Evolutionary conservation across 768 basidiomycete genomes (phyloP), one percentile per base, ranked within the genome.

Genomic region (Suillus subalutaceus): DNA sequence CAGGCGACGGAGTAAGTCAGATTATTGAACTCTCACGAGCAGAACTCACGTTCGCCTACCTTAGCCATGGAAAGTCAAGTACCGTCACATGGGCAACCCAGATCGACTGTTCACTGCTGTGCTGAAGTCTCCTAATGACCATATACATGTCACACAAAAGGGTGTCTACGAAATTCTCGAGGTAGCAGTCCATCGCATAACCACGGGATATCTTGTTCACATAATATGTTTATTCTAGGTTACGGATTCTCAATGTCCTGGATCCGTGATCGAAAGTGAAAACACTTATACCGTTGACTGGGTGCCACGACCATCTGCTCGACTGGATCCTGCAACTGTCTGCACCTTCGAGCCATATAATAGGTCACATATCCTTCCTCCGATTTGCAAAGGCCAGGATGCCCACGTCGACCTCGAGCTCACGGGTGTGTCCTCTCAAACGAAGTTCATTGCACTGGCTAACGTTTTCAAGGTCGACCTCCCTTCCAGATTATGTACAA

Each of bases 401-500:
- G 91, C 90, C 66, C 87, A 94, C 72, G 91, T 95, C 61, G 93
- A 94, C 67, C 82, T 98, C n/a, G 89, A 91, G 23, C 80, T 98
- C 56, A 85, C 84, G 63, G 94, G 94, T 90, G 64, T 43, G 81
- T 72, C 23, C 18, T 52, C 48, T 43, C 37, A 55, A 10, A 4
- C 63, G 38, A n/a, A 1, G 12, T n/a, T 44, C 2, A 37, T 57
- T 37, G 48, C 20, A 48, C 30, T 62, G 52, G 37, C 41, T 59
- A 67, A 59, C 16, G 32, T 58, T 60, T 30, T 15, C 40, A 71
- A 92, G 96, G 96, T 61, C 88, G 89, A 26, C 89, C 94, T n/a
- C 96, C 96, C 0, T 98, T 96, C 85, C 90, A 97, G 74, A 89
- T 97, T 68, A 90, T 87, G 85, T 97, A 96, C 77, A 92, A 93